phyloP scores from a whole-genome alignment of 345 rosid genomes.

The Eutrema yunnanense region DNA sequence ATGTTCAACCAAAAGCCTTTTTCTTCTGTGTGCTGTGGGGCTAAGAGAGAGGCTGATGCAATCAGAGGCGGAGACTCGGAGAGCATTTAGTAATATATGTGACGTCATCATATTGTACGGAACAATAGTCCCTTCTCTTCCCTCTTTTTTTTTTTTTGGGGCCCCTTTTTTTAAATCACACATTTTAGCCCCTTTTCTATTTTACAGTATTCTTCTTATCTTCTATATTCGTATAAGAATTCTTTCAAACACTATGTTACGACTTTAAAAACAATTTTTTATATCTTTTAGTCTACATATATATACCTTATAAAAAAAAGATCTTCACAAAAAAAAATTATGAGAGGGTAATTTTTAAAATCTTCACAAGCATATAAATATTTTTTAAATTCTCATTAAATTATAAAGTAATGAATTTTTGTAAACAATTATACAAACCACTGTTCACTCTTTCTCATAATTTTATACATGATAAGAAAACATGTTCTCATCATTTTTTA shows the following conservation, averaged over 20 bases:
- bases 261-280: background rate
- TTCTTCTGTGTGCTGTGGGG: constrained; percentile 2
- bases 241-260: background rate
- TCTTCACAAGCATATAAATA: background rate
- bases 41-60: background rate
- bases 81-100: constrained; percentile 13
- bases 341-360: background rate
- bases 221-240: background rate
- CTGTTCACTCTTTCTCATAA: too few species aligned
- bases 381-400: background rate
- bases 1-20: background rate
- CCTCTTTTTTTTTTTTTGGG: background rate
- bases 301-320: background rate
- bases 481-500: too few species aligned
- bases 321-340: background rate
- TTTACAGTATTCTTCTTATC: background rate
- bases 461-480: too few species aligned
- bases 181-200: background rate
- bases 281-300: background rate
- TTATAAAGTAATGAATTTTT: background rate
- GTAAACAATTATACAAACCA: too few species aligned
- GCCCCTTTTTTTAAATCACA: too few species aligned
- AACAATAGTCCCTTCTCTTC: background rate
- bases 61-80: constrained; percentile 26
- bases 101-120: constrained; percentile 32